Evolutionary conservation across 2,329 filamentous ascomycete genomes (phyloP).

Genomic region (Hypoxylon sp.): DNA sequence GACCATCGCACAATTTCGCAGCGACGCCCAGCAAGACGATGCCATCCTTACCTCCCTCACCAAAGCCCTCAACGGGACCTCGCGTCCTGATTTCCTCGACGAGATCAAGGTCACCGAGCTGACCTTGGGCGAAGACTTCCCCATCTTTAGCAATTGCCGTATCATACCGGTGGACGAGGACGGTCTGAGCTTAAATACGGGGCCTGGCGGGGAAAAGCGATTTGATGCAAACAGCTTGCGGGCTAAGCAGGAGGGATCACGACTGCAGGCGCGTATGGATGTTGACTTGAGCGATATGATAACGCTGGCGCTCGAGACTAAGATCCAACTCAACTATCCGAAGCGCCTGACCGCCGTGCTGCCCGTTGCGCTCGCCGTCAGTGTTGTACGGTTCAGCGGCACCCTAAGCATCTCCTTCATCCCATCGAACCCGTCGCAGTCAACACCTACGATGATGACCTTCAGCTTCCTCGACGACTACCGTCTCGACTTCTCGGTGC

Average conservation of each 20-base stretch:
- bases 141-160: conserved; percentile 97
- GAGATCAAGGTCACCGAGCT: conserved; percentile 95
- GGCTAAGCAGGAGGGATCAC: conserved; percentile 69
- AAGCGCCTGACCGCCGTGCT: conserved; percentile 88
- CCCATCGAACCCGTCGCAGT: conserved; percentile 73
- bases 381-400: conserved; percentile 91
- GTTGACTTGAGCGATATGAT: conserved; percentile 97
- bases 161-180: conserved; percentile 91
- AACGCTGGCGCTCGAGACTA: conserved; percentile 93
- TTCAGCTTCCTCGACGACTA: conserved; percentile 96
- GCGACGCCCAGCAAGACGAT: conserved; percentile 90
- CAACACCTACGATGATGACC: conserved; percentile 85
- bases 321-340: conserved; percentile 92
- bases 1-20: conserved; percentile 93
- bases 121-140: conserved; percentile 94
- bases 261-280: conserved; percentile 94
- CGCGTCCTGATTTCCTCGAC: conserved; percentile 89
- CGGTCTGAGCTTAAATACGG: conserved; percentile 63
- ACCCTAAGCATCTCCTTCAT: conserved; percentile 94
- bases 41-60: conserved; percentile 87
- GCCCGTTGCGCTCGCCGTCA: conserved; percentile 90
- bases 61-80: conserved; percentile 84
- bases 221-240: conserved; percentile 57
- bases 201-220: conserved; percentile 53
- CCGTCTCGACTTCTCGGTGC: conserved; percentile 81